Conservation (phyloP, 2,329 filamentous ascomycete genomes). For the Blumeria hordei region DNA sequence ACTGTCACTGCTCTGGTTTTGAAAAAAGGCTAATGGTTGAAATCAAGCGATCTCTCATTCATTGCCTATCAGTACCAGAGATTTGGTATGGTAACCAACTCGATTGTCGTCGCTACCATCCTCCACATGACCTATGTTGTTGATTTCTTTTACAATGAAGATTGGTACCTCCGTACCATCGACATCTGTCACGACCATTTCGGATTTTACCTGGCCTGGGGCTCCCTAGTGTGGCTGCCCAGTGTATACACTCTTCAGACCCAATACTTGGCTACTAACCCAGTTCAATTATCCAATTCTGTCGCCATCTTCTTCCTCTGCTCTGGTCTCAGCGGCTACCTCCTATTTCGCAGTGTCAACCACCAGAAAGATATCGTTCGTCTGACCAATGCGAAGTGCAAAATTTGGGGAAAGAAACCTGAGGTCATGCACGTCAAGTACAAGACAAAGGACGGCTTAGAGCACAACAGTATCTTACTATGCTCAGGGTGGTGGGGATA, state of each 20-base stretch:
- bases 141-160: conserved; percentile 25
- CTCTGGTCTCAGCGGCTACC: conserved; percentile 18
- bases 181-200: conserved; percentile 21
- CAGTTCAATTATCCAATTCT: conserved; percentile 13
- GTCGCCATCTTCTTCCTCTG: conserved; percentile 11
- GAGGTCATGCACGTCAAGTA: conserved; percentile 18
- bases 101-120: conserved; percentile 20
- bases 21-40: background rate
- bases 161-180: conserved; percentile 22
- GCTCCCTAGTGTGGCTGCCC: conserved; percentile 21
- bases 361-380: conserved; percentile 21
- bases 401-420: conserved; percentile 20
- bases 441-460: conserved; percentile 19
- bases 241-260: conserved; percentile 23
- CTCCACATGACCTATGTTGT: conserved; percentile 22
- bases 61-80: conserved; percentile 19
- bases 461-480: conserved; percentile 18
- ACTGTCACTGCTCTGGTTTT: background rate
- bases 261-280: conserved; percentile 22
- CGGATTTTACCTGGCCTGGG: conserved; percentile 20
- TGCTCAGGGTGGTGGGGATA: conserved; percentile 20
- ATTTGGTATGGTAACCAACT: conserved; percentile 18
- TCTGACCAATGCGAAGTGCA: conserved; percentile 17
- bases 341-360: conserved; percentile 22
- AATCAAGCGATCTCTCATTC: conserved; percentile 17